A percentile compares a stretch with the other conserved stretches of the same genome.
These are phyloP conservation scores for Lunularia cruciata DNA, from an alignment of 225 moss, liverwort and hornwort species.

Conservation along the genomic window DNA sequence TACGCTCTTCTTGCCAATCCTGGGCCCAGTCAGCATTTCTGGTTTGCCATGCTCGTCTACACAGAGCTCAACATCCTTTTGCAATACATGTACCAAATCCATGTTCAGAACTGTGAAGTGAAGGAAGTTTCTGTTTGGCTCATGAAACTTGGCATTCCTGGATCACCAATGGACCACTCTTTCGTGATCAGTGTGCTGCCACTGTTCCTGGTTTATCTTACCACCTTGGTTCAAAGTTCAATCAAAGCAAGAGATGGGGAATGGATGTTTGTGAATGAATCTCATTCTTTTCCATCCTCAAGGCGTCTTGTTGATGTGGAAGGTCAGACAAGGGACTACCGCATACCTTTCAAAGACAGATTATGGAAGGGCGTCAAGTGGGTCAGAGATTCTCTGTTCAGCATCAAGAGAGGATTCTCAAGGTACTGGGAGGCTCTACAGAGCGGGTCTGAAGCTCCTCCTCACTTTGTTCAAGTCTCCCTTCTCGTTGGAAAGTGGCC, in stretches of 20 bases:
- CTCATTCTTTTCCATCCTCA: constrained; percentile 54
- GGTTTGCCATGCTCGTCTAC: constrained; percentile 95
- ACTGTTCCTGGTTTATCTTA: constrained; percentile 84
- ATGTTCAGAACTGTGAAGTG: constrained; percentile 72
- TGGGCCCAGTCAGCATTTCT: constrained; percentile 87
- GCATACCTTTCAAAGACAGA: constrained; percentile 44
- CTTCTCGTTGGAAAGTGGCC: constrained; percentile 94
- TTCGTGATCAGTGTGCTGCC: constrained; percentile 96
- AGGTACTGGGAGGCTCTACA: constrained; percentile 77
- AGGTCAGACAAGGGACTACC: constrained; percentile 30
- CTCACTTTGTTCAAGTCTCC: constrained; percentile 98
- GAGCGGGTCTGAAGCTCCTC: constrained; percentile 91
- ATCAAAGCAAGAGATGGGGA: constrained; percentile 98
- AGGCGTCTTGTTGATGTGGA: constrained; percentile 60
- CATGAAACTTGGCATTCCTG: constrained; percentile 76
- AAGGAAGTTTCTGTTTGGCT: constrained; percentile 66
- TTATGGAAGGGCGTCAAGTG: constrained; percentile 39
- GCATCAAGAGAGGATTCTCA: constrained; percentile 52
- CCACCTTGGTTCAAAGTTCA: constrained; percentile 88
- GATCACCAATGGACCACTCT: constrained; percentile 67
- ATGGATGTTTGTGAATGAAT: constrained; percentile 89
- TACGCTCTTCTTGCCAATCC: constrained; percentile 94
- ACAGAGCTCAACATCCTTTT: constrained; percentile 86
- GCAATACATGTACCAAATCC: constrained; percentile 93
- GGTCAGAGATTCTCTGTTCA: constrained; percentile 46